phyloP scores from a whole-genome alignment of 2,329 filamentous ascomycete species.

The Pseudocercospora eumusae region DNA sequence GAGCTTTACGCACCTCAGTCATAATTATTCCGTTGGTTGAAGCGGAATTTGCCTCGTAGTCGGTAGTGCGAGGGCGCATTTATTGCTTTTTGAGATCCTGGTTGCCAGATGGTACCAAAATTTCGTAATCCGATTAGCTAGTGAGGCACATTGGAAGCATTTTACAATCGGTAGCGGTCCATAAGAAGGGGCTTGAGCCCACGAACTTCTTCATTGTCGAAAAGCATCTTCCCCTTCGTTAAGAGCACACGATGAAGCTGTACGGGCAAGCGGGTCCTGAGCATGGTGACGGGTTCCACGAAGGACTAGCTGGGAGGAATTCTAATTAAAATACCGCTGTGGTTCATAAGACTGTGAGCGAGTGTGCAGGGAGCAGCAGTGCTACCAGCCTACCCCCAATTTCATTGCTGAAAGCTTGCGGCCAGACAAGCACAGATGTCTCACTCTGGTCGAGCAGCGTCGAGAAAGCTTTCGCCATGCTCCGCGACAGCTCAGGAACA shows the following conservation, averaged over 20 bases:
- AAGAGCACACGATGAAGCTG: neutral
- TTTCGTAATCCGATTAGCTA: neutral
- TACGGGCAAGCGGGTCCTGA: too few relatives aligned
- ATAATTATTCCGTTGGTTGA: slow-evolving; percentile 1
- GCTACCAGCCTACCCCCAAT: too few relatives aligned
- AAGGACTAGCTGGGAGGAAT: too few relatives aligned
- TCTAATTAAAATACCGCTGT: too few relatives aligned
- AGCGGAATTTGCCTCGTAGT: neutral
- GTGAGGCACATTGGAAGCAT: neutral
- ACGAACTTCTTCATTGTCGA: neutral
- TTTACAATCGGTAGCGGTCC: neutral
- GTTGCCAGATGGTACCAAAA: neutral
- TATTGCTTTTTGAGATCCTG: neutral
- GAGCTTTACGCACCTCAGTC: neutral
- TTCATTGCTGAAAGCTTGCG: too few relatives aligned
- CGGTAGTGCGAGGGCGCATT: neutral
- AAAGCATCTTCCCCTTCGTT: neutral
- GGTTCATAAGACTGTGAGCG: too few relatives aligned
- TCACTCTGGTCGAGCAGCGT: neutral
- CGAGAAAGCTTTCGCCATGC: neutral
- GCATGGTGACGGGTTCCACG: too few relatives aligned
- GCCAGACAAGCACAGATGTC: too few relatives aligned
- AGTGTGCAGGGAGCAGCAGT: too few relatives aligned
- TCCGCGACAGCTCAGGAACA: neutral
- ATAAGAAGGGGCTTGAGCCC: neutral